Conservation (phyloP, 2,329 filamentous ascomycete genomes). For the Fusarium devonianum region DNA sequence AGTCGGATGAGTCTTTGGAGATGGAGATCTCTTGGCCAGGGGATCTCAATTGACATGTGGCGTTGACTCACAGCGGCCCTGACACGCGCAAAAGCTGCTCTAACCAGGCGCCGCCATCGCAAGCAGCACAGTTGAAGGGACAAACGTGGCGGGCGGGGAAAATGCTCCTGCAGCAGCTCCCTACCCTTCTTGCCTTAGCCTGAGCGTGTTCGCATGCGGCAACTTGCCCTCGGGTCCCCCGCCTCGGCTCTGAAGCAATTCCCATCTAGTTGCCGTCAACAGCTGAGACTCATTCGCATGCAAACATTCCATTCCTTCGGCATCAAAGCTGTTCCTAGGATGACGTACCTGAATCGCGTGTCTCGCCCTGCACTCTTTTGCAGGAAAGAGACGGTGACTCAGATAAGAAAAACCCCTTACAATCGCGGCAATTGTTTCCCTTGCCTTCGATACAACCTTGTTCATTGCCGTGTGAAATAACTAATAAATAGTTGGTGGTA, state of each 20-base stretch:
- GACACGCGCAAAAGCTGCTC: not conserved
- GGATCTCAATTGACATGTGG: conserved; percentile 1
- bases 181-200: conserved; percentile 11
- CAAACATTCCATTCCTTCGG: not conserved
- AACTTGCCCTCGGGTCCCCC: too few species aligned
- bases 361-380: not conserved
- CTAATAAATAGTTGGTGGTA: not conserved
- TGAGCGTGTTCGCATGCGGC: conserved; percentile 6
- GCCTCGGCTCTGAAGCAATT: not conserved
- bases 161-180: conserved; percentile 16
- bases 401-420: too few species aligned
- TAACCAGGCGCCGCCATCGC: not conserved
- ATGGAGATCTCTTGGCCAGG: not conserved
- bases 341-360: not conserved
- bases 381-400: too few species aligned
- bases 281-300: too few species aligned
- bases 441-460: conserved; percentile 5
- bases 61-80: conserved; percentile 7
- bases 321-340: not conserved
- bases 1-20: conserved; percentile 9
- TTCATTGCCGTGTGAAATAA: conserved; percentile 4
- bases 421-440: not conserved
- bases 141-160: conserved; percentile 13
- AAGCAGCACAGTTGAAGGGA: not conserved
- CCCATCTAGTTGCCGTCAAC: not conserved